Base-by-base conservation (phyloP, 176 grass and related monocot species). In the Triticum dicoccoides region DNA sequence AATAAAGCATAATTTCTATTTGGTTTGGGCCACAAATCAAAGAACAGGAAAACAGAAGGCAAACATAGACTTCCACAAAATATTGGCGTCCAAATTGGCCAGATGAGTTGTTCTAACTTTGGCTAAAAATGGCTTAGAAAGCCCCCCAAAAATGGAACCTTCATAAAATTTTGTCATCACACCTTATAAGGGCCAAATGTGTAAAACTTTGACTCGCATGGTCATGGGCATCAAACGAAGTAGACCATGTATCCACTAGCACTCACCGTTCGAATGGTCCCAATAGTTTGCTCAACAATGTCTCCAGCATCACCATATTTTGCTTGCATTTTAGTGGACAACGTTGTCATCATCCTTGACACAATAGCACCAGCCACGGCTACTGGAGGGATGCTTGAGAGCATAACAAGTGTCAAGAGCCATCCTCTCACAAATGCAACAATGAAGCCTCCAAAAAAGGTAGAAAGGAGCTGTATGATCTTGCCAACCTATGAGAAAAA, bases 361-460 rank as follows among this genome's bases (percentile, higher is more conserved):
- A 95, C 81, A 18, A 71, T 54, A 56, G 65, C 89, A 73, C 87
- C 87, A 1, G 87, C 89, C 15, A 92, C 11, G 20, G 52, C 58
- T 56, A 93, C 54, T 56, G 85, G 87, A 80, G 93, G 93, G 58
- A 98, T 92, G 79, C 85, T 70, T 15, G 95, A 90, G 21, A 95
- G 79, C 95, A 95, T 91, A 24, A 98, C 95, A 78, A 98, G 89
- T 58, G 95, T 24, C 35, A 95, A 81, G 83, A 98, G 93, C 95
- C 92, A 95, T 79, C 95, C 95, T 93, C 86, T 95, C 29, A 76
- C 64, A 83, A 98, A 95, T 86, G 95, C 89, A 59, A 98, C 69
- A 21, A 91, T 65, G 35, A 95, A 98, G 32, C 93, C 95, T 21
- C 89, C 95, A 75, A 95, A 54, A 54, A 98, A 98, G 41, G 93